Evolutionary conservation across 192 early-diverging fungal genomes (phyloP), one percentile per base, ranked within the genome.

Genomic region (Backusella sp.): DNA sequence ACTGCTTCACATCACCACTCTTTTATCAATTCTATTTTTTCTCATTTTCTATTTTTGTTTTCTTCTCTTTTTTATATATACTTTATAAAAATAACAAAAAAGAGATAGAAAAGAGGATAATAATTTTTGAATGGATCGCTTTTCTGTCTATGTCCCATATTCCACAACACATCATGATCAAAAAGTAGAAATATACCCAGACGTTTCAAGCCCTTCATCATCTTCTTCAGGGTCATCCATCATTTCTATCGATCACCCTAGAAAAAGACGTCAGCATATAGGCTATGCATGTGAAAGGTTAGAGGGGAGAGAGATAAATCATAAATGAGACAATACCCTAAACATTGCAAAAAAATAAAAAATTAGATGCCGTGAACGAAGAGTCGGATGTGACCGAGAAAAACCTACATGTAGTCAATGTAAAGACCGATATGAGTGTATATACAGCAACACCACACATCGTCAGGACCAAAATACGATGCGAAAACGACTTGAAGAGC

Each of bases 261-360:
- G 30, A 32, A 68, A 44, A 26, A 75, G 65, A 52, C 66, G 66
- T 15, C 74, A 75, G 46, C 66, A 66, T 35, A 44, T 44, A 46
- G 74, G 74, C 14, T 66, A 68, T 46, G 66, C 74, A 32, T 75
- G 74, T 68, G 66, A 75, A 32, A 75, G 66, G 74, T 75, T 52
- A 49, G 66, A 23, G 21, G 2, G n/a, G 11, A 30, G 21, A 67
- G 32, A 34, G 23, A 53, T 4, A 52, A 7, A n/a, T 14, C 14
- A 23, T 9, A 21, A 19, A 23, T 15, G 15, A 35, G 7, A 1
- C 37, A 39, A 41, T 65, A 14, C 36, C 9, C 37, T 39, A 39
- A 39, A 39, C 9, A 39, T 39, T 39, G 37, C 19, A 41, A 32
- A 32, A 32, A 65, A n/a, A n/a, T n/a, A n/a, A 37, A 6, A n/a